These are phyloP conservation scores for Malus hybrid DNA, from an alignment of 331 rosid genomes.

Conservation along the genomic window DNA sequence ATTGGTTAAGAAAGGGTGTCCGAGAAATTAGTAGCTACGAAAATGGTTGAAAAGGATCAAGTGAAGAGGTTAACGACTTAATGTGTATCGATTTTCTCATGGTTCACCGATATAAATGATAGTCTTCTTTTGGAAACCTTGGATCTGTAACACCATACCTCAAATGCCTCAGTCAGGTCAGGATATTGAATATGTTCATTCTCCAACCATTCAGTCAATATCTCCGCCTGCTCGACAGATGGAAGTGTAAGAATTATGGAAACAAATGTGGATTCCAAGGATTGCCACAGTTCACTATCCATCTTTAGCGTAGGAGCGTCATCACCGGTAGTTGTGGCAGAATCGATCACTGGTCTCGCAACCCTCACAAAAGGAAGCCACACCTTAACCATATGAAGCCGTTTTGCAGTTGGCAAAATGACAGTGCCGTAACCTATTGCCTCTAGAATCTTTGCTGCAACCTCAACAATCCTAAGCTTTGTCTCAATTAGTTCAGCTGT, in stretches of 20 bases:
- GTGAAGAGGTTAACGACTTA: slow-evolving; percentile 7
- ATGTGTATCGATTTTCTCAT: slow-evolving; percentile 29
- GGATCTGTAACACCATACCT: slow-evolving; percentile 84
- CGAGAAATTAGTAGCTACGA: not conserved
- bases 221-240: slow-evolving; percentile 74
- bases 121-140: slow-evolving; percentile 82
- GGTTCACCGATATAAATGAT: slow-evolving; percentile 43
- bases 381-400: slow-evolving; percentile 57
- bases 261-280: slow-evolving; percentile 71
- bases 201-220: slow-evolving; percentile 68
- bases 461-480: slow-evolving; percentile 57
- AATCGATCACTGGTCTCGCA: slow-evolving; percentile 69
- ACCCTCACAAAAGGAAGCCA: slow-evolving; percentile 94
- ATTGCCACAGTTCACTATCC: slow-evolving; percentile 78
- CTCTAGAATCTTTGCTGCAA: slow-evolving; percentile 72
- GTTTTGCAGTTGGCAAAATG: slow-evolving; percentile 56
- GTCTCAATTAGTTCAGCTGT: slow-evolving; percentile 38
- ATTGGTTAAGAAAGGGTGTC: not conserved
- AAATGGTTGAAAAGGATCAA: not conserved
- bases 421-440: slow-evolving; percentile 70
- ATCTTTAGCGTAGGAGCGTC: slow-evolving; percentile 31
- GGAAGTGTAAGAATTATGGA: slow-evolving; percentile 79
- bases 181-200: slow-evolving; percentile 58
- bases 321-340: slow-evolving; percentile 23
- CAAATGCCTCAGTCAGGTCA: slow-evolving; percentile 85